Base-by-base conservation (phyloP, 495 filamentous ascomycete species). In the Glonium stellatum region DNA sequence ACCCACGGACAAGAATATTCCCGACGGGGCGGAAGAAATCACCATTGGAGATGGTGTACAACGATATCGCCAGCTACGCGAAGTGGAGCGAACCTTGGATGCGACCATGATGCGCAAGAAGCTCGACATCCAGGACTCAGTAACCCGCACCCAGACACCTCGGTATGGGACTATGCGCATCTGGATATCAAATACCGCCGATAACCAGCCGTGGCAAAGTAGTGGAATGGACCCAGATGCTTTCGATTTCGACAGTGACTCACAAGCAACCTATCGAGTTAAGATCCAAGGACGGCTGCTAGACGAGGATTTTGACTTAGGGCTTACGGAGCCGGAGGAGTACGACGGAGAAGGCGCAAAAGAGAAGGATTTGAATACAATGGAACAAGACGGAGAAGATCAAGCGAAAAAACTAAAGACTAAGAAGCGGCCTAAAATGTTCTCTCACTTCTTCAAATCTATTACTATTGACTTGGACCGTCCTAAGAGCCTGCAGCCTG, bases 361-460 rank as follows among this genome's bases (percentile, higher is more conserved):
- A n/a, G 79, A 85, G 13, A 80, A 81, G 44, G 78, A 78, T 47
- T 57, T 55, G 4, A 79, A 84, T 61, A 77, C 76, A 41, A 87
- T 86, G 80, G 86, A 89, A 10, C 78, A 84, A 44, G 84, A 83
- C 63, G 77, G 73, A 44, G 69, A 60, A 15, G 68, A 69, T 10
- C 63, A 69, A 12, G 60, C 70, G 25, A 76, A 75, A 72, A 80
- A 73, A 62, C 36, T 60, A 51, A 35, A 68, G 59, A 13, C 73
- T 68, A 51, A 74, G 71, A 66, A 54, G 46, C 53, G 65, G 23
- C 64, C 74, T 42, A 81, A 80, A 34, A 82, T 86, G 57, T 86
- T 98, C 72, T 96, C 93, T 25, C 88, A 96, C 65, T 99, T 97
- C 75, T 96, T 99, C 83, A 95, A 95, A 72, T 79, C 84, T 8